Percentiles rank a stretch among this genome's conserved stretches.
Evolutionary conservation across 176 grass and related monocot genomes (phyloP).

Genomic region (Panicum miliaceum): DNA sequence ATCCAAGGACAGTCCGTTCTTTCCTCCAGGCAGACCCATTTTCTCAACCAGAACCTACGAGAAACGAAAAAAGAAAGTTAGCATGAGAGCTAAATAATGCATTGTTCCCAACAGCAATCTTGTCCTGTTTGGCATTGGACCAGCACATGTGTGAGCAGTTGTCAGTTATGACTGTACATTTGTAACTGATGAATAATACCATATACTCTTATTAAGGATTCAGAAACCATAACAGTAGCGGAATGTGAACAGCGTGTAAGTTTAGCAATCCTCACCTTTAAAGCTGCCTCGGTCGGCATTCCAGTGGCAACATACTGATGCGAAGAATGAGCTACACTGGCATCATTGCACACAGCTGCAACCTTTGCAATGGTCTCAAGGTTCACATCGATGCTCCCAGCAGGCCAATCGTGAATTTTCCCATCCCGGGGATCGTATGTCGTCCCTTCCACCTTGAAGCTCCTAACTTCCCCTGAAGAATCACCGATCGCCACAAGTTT

Average conservation of each 20-base stretch:
- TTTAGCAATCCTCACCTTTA: constrained; percentile 65
- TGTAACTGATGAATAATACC: background rate
- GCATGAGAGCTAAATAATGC: background rate
- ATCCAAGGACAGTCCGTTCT: constrained; percentile 47
- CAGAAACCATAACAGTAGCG: background rate
- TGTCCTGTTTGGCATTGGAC: constrained; percentile 6
- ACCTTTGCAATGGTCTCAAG: constrained; percentile 85
- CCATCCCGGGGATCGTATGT: constrained; percentile 80
- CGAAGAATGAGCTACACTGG: constrained; percentile 60
- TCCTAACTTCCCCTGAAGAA: constrained; percentile 42
- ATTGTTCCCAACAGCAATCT: constrained; percentile 16
- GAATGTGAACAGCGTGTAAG: background rate
- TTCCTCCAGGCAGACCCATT: constrained; percentile 78
- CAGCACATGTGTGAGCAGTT: constrained; percentile 15
- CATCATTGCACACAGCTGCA: constrained; percentile 88
- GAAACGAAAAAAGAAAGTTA: constrained; percentile 41
- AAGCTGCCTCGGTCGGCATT: constrained; percentile 88
- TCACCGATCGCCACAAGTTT: constrained; percentile 71
- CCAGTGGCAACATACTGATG: constrained; percentile 80
- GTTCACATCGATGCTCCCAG: constrained; percentile 67
- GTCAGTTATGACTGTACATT: background rate
- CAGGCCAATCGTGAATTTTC: constrained; percentile 72
- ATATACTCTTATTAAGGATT: background rate
- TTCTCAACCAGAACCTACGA: constrained; percentile 90
- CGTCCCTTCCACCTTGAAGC: constrained; percentile 87